A percentile compares a stretch with the other conserved stretches of the same genome.
Evolutionary conservation across 177 flowering plant genomes (phyloP).

Genomic region (Telopea speciosissima): DNA sequence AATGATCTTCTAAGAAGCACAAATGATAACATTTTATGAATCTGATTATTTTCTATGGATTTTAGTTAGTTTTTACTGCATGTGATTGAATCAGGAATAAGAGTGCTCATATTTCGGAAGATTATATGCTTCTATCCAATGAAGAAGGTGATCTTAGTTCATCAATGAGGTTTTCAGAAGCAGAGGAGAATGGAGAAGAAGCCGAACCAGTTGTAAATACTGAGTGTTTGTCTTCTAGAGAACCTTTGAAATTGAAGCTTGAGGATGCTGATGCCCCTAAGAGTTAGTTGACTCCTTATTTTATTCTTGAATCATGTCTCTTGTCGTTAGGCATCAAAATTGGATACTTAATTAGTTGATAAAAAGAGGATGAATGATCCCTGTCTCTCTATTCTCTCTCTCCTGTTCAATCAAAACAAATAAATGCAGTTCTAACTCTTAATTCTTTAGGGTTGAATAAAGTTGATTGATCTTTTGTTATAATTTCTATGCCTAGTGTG

Average conservation of each 20-base stretch:
- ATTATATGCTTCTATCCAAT: conserved; percentile 18
- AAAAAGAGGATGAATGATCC: no score
- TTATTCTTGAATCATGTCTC: conserved; percentile 1
- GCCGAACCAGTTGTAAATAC: conserved; percentile 18
- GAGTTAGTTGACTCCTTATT: conserved; percentile 35
- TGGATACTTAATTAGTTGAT: no score
- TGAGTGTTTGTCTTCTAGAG: conserved; percentile 32
- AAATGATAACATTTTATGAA: background rate
- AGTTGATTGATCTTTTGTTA: no score
- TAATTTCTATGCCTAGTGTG: no score
- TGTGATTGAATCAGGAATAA: conserved; percentile 37
- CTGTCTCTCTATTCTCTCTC: no score
- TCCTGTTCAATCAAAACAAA: no score
- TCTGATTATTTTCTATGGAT: background rate
- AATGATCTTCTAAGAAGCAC: background rate
- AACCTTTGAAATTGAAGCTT: conserved; percentile 38
- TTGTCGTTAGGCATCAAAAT: background rate
- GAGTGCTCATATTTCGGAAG: conserved; percentile 27
- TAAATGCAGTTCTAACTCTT: no score
- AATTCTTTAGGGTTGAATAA: no score
- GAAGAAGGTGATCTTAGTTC: conserved; percentile 29
- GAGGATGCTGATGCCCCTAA: conserved; percentile 74
- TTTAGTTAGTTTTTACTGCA: background rate
- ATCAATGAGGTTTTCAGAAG: conserved; percentile 18
- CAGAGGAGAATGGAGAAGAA: conserved; percentile 31